Percentiles rank a stretch among this genome's conserved stretches.
Conservation (phyloP, 805 yeast genomes). For the Nakazawaea peltata region DNA sequence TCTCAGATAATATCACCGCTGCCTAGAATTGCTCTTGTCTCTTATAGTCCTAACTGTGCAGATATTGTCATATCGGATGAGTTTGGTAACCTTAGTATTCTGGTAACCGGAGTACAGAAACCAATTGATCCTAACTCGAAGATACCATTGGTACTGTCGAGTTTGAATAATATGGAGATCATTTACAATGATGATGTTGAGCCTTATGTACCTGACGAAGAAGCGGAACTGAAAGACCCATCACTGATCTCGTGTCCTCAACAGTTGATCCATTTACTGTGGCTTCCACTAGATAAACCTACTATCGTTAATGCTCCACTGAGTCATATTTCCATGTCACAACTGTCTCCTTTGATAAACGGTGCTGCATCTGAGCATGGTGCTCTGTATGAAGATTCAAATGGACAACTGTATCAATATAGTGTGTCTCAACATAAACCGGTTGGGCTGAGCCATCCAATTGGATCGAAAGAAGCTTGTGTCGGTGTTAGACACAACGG, state of each 20-base stretch:
- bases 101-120: constrained; percentile 41
- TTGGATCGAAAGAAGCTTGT: constrained; percentile 61
- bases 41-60: constrained; percentile 75
- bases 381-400: constrained; percentile 25
- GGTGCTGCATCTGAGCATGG: constrained; percentile 28
- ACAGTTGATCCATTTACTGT: constrained; percentile 50
- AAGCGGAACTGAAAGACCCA: too few species aligned
- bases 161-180: constrained; percentile 31
- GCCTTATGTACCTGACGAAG: constrained; percentile 18
- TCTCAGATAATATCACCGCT: constrained; percentile 18
- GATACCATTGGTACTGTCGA: constrained; percentile 28
- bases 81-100: constrained; percentile 55
- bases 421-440: constrained; percentile 53
- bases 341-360: constrained; percentile 16
- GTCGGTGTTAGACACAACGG: constrained; percentile 61
- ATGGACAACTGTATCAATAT: constrained; percentile 36
- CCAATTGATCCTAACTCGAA: constrained; percentile 16
- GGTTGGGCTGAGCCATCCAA: constrained; percentile 60
- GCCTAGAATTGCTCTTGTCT: constrained; percentile 32
- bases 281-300: constrained; percentile 72
- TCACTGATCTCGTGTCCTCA: too few species aligned
- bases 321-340: constrained; percentile 19
- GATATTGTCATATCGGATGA: constrained; percentile 77
- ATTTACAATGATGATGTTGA: constrained; percentile 34
- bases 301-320: constrained; percentile 57